Conservation (phyloP, 73 alveolate genomes). For the Paramecium bursaria region DNA sequence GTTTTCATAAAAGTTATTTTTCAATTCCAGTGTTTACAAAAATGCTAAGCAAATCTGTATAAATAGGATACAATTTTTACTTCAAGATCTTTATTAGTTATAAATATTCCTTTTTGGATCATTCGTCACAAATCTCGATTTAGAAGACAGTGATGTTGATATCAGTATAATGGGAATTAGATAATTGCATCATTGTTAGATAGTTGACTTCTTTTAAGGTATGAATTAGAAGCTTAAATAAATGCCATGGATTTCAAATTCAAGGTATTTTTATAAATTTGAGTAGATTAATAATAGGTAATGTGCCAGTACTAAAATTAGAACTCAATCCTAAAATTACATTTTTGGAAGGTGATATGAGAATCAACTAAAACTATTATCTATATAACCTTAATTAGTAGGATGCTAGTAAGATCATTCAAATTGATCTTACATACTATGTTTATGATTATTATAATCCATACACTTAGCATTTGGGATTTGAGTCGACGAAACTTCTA, state of each 20-base stretch:
- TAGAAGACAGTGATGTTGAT: constrained; percentile 60
- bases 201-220: not conserved
- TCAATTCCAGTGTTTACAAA: not conserved
- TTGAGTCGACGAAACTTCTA: constrained; percentile 8
- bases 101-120: constrained; percentile 30
- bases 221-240: not conserved
- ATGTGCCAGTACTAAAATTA: constrained; percentile 28
- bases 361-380: constrained; percentile 4
- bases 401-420: constrained; percentile 28
- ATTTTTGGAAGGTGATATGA: not conserved
- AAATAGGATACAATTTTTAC: constrained; percentile 4
- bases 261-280: constrained; percentile 8
- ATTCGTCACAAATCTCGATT: constrained; percentile 20
- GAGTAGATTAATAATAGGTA: constrained; percentile 15
- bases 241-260: not conserved
- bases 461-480: constrained; percentile 36
- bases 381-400: not conserved
- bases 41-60: constrained; percentile 9
- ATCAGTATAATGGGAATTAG: constrained; percentile 10
- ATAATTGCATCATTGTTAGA: not conserved
- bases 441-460: not conserved
- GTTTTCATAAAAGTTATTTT: not conserved
- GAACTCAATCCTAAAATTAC: constrained; percentile 35
- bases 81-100: not conserved
- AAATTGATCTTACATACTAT: constrained; percentile 35